Conservation (phyloP, 208 protist species). For the Acanthamoeba castellanii region DNA sequence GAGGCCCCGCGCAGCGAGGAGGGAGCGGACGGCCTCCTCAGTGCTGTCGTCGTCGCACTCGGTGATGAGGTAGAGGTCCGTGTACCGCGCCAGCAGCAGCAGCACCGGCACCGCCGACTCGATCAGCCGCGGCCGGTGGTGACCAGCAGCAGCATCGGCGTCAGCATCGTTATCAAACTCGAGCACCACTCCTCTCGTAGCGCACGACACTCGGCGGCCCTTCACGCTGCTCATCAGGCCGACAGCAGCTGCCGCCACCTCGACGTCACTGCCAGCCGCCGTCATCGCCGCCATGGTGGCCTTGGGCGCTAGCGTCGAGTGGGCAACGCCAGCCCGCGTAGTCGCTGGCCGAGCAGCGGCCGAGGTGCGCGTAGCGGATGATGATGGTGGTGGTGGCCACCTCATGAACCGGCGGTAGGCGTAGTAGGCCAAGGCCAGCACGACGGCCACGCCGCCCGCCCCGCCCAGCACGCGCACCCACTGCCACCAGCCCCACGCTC, state of each 20-base stretch:
- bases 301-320: too few species aligned
- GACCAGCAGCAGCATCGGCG: too few species aligned
- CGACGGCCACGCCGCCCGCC: neutral
- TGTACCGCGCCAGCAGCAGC: neutral
- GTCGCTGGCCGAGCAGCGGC: too few species aligned
- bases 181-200: neutral
- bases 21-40: neutral
- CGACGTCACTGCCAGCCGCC: too few species aligned
- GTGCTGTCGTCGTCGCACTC: neutral
- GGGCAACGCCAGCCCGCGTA: too few species aligned
- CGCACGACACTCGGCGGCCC: neutral
- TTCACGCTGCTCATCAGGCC: neutral
- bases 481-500: neutral
- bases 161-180: neutral
- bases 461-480: neutral
- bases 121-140: neutral
- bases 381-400: too few species aligned
- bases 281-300: too few species aligned
- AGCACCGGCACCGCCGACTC: neutral
- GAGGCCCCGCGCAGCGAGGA: neutral
- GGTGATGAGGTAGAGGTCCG: constrained; percentile 6
- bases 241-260: too few species aligned
- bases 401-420: neutral
- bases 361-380: too few species aligned
- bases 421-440: neutral